These are phyloP conservation scores for Butyriboletus appendiculatus DNA, from an alignment of 1,284 basidiomycete species.

Conservation along the genomic window DNA sequence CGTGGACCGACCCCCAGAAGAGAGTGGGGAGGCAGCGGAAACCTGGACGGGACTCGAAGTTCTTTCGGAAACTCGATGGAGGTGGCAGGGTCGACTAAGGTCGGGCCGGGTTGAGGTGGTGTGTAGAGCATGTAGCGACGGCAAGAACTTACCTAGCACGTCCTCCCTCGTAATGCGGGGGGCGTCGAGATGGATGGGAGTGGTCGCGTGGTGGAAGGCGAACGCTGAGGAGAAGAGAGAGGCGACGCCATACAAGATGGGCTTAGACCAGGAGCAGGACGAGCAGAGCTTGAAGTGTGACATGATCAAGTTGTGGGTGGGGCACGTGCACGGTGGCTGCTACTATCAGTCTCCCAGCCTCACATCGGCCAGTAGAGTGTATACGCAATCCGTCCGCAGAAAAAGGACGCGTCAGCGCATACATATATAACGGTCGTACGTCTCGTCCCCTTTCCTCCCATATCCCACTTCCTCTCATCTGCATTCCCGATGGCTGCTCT, in stretches of 20 bases:
- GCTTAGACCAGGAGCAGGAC: conserved; percentile 18
- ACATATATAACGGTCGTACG: conserved; percentile 29
- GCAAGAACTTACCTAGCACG: conserved; percentile 22
- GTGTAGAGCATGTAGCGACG: not conserved
- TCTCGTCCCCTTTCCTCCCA: conserved; percentile 22
- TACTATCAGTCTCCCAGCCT: not conserved
- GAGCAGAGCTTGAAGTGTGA: conserved; percentile 6
- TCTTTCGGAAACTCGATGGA: conserved; percentile 70
- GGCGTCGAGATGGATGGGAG: conserved; percentile 42
- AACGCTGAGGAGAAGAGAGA: conserved; percentile 38
- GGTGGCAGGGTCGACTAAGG: conserved; percentile 64
- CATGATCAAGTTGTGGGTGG: conserved; percentile 15
- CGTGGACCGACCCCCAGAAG: conserved; percentile 83
- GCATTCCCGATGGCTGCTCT: conserved; percentile 23
- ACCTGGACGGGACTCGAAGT: conserved; percentile 60
- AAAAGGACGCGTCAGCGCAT: conserved; percentile 31
- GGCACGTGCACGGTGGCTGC: conserved; percentile 19
- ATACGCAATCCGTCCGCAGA: conserved; percentile 5
- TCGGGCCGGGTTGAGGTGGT: not conserved
- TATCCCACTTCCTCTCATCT: conserved; percentile 24
- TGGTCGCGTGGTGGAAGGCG: conserved; percentile 24
- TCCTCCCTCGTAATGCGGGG: conserved; percentile 17
- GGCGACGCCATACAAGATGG: conserved; percentile 35
- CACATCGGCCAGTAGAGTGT: not conserved
- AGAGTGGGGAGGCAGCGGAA: conserved; percentile 58